Conservation (phyloP, 2,329 filamentous ascomycete species). For the Talaromyces pinophilus region DNA sequence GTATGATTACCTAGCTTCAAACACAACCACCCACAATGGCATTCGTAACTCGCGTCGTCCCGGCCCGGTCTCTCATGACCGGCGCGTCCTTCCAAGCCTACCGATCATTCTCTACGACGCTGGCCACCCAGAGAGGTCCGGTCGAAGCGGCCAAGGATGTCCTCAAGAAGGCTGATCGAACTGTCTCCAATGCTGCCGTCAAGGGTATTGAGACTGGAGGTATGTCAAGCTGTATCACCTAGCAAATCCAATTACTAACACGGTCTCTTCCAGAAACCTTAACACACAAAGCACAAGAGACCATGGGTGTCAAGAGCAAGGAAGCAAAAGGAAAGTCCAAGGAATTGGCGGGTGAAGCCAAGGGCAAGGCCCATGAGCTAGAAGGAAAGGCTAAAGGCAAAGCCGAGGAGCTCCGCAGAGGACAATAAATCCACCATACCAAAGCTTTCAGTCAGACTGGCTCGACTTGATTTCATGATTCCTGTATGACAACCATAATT, state of each 20-base stretch:
- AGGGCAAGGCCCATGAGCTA: constrained; percentile 33
- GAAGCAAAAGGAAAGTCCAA: constrained; percentile 51
- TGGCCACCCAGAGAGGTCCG: constrained; percentile 52
- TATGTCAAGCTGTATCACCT: constrained; percentile 40
- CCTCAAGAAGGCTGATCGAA: constrained; percentile 59
- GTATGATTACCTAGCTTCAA: background rate
- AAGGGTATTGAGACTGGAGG: constrained; percentile 65
- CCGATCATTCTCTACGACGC: constrained; percentile 56
- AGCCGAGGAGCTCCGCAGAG: constrained; percentile 31
- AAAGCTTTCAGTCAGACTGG: background rate
- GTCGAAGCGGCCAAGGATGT: constrained; percentile 60
- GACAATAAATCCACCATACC: background rate
- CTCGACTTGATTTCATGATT: background rate
- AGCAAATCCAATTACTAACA: background rate
- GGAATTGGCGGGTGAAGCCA: constrained; percentile 40
- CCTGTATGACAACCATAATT: constrained; percentile 3
- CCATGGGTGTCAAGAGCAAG: constrained; percentile 44
- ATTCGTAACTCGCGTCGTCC: constrained; percentile 14
- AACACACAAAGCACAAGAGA: constrained; percentile 48
- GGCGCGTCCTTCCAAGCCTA: constrained; percentile 14
- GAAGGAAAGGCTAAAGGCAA: constrained; percentile 36
- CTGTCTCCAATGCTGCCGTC: constrained; percentile 57
- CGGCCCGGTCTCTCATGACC: constrained; percentile 11
- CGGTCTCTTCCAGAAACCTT: constrained; percentile 49
- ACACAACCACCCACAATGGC: constrained; percentile 4